Evolutionary conservation across 768 basidiomycete species (phyloP).

Genomic region (Lyophyllum shimeji): DNA sequence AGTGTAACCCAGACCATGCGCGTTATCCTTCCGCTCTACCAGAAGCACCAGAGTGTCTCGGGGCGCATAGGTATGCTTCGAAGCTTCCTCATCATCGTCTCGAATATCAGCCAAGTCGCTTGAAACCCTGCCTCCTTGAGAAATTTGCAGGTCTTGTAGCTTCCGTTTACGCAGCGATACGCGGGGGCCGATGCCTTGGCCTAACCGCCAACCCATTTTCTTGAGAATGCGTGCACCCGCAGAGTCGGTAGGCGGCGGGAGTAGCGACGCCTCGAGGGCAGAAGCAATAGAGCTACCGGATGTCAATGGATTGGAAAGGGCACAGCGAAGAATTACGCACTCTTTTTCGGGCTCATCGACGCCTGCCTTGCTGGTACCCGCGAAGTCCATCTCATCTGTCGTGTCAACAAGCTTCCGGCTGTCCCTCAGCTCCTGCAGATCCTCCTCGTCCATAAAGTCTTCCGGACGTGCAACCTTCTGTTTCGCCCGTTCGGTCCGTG

Average conservation of each 20-base stretch:
- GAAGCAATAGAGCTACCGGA: conserved; percentile 55
- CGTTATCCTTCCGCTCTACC: conserved; percentile 70
- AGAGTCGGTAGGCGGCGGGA: conserved; percentile 76
- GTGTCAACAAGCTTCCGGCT: conserved; percentile 74
- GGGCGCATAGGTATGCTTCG: conserved; percentile 85
- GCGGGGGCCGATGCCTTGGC: conserved; percentile 92
- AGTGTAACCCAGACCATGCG: conserved; percentile 81
- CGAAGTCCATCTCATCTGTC: conserved; percentile 73
- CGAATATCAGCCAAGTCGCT: conserved; percentile 36
- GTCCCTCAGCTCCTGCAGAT: conserved; percentile 79
- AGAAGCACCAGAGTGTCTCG: conserved; percentile 68
- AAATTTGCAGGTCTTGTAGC: conserved; percentile 60
- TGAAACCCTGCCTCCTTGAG: conserved; percentile 27
- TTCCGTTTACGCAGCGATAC: conserved; percentile 75
- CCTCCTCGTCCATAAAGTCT: conserved; percentile 99
- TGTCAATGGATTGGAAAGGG: conserved; percentile 2
- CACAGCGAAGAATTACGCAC: conserved; percentile 36
- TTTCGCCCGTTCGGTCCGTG: conserved; percentile 73
- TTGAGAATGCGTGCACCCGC: conserved; percentile 83
- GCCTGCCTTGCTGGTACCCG: conserved; percentile 51
- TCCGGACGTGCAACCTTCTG: conserved; percentile 66
- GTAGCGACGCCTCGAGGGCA: conserved; percentile 63
- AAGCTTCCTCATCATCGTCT: conserved; percentile 77
- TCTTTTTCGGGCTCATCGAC: conserved; percentile 50
- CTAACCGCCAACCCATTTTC: conserved; percentile 94